A percentile compares a stretch with the other conserved stretches of the same genome.
Conservation (phyloP, 805 yeast genomes). For the Pichia rugopelliculosa region DNA sequence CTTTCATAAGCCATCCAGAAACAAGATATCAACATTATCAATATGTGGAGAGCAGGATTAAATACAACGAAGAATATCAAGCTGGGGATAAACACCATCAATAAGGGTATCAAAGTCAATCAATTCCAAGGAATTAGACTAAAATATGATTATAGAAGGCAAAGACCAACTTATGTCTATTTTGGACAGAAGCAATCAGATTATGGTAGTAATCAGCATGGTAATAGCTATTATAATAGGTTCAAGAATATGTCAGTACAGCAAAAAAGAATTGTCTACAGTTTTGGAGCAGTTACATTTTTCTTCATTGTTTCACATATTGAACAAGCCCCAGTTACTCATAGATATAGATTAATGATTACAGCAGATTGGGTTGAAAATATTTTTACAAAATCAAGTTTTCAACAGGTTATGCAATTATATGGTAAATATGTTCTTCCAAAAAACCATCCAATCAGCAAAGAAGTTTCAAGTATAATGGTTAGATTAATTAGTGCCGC, state of each 20-base stretch:
- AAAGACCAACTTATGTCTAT: conserved; percentile 13
- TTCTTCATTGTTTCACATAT: conserved; percentile 45
- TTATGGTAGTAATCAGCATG: not conserved
- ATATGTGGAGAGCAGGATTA: not conserved
- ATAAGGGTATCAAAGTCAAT: not conserved
- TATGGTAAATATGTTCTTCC: conserved; percentile 53
- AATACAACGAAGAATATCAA: not conserved
- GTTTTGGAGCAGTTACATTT: conserved; percentile 9
- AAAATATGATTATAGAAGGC: not conserved
- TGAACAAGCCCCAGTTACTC: conserved; percentile 77
- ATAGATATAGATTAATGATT: conserved; percentile 64
- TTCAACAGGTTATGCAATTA: conserved; percentile 51
- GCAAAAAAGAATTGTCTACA: conserved; percentile 11
- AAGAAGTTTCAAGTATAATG: conserved; percentile 56
- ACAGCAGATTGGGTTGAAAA: conserved; percentile 59
- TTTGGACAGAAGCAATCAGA: conserved; percentile 17
- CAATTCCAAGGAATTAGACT: not conserved
- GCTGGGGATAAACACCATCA: not conserved
- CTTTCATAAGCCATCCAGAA: too few species aligned
- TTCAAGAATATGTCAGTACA: conserved; percentile 3
- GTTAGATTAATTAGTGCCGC: conserved; percentile 55
- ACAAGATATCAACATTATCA: too few species aligned
- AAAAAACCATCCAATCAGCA: conserved; percentile 49
- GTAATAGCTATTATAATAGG: not conserved
- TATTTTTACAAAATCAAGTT: conserved; percentile 56